Conservation (phyloP, 805 yeast species). For the Nakazawaea siamensis region DNA sequence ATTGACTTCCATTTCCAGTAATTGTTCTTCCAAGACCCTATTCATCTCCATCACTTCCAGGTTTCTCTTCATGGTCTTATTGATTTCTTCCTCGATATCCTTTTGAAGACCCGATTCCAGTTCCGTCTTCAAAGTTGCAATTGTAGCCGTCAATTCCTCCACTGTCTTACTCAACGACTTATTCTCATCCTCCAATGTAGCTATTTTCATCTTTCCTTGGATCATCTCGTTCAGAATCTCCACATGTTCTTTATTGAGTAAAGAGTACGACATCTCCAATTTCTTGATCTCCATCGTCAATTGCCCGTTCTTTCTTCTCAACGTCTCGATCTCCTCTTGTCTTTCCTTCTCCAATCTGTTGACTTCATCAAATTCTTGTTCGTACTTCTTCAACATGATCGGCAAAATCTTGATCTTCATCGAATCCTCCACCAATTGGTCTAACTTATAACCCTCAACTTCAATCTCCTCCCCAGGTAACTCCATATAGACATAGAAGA, state of each 20-base stretch:
- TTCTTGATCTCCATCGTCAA: slow-evolving; percentile 65
- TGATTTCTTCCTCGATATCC: slow-evolving; percentile 41
- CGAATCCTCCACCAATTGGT: slow-evolving; percentile 72
- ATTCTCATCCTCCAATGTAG: slow-evolving; percentile 70
- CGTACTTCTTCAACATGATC: slow-evolving; percentile 59
- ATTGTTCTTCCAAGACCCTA: slow-evolving; percentile 44
- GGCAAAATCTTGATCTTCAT: slow-evolving; percentile 70
- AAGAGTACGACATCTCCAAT: slow-evolving; percentile 60
- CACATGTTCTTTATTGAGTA: slow-evolving; percentile 75
- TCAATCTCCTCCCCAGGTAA: slow-evolving; percentile 12
- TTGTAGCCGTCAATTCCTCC: slow-evolving; percentile 34
- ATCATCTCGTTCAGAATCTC: slow-evolving; percentile 85
- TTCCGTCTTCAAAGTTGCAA: slow-evolving; percentile 21
- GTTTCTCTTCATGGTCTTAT: slow-evolving; percentile 52
- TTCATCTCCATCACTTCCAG: slow-evolving; percentile 60
- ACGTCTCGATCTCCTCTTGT: slow-evolving; percentile 48
- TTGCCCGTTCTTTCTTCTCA: slow-evolving; percentile 61
- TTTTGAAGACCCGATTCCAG: slow-evolving; percentile 13
- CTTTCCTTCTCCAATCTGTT: slow-evolving; percentile 59
- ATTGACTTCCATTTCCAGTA: slow-evolving; percentile 31
- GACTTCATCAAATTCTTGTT: slow-evolving; percentile 68
- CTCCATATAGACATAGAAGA: slow-evolving; percentile 59
- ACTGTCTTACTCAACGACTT: slow-evolving; percentile 45
- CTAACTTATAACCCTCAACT: slow-evolving; percentile 44
- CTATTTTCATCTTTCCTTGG: slow-evolving; percentile 64